Conservation (phyloP, 306 rosid species). For the Arachis stenosperma region DNA sequence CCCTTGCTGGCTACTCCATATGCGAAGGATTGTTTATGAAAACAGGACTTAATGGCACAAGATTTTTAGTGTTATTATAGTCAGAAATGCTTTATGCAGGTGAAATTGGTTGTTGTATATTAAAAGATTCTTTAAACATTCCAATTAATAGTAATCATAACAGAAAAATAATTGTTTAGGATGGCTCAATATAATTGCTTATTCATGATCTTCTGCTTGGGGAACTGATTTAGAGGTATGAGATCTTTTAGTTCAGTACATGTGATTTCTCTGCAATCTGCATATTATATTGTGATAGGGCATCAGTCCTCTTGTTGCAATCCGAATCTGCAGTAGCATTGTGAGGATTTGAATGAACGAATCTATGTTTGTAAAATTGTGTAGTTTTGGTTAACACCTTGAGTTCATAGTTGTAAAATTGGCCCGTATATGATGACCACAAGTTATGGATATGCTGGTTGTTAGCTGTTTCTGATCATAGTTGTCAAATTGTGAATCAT, state of each 20-base stretch:
- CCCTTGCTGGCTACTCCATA: neutral
- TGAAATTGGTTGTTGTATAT: neutral
- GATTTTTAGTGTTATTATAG: neutral
- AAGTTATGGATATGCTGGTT: too few species aligned
- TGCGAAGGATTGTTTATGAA: neutral
- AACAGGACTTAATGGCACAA: neutral
- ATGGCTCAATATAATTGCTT: neutral
- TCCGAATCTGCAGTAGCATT: neutral
- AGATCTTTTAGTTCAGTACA: neutral
- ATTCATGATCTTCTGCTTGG: neutral
- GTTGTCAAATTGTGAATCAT: too few species aligned
- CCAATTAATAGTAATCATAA: neutral
- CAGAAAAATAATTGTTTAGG: neutral
- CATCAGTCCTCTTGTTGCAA: constrained; percentile 7
- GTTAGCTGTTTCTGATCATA: too few species aligned
- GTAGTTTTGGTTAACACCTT: neutral
- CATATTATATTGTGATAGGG: constrained; percentile 17
- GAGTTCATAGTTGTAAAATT: neutral
- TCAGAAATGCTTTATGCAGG: neutral
- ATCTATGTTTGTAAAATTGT: neutral
- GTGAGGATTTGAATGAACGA: constrained; percentile 1
- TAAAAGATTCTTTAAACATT: constrained; percentile 2
- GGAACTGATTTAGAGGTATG: constrained; percentile 1
- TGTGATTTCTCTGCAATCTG: constrained; percentile 13
- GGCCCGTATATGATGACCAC: too few species aligned